These are phyloP conservation scores for Nigrospora sphaerica DNA, from an alignment of 2,329 filamentous ascomycete species.

Conservation along the genomic window DNA sequence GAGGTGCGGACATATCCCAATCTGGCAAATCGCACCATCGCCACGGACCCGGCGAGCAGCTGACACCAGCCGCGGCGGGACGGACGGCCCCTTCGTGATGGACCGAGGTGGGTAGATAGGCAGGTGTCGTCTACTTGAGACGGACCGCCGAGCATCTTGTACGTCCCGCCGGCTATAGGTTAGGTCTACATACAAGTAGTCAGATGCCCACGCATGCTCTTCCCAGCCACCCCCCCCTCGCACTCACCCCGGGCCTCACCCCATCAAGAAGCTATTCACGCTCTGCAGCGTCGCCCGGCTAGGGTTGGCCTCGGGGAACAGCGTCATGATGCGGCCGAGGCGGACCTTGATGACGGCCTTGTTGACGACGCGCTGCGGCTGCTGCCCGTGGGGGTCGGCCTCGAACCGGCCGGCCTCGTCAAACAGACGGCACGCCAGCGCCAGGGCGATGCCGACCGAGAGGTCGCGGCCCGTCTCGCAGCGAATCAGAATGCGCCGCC, in stretches of 20 bases:
- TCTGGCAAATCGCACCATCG: no score
- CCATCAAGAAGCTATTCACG: slow-evolving; percentile 85
- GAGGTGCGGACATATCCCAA: no score
- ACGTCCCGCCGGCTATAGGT: no score
- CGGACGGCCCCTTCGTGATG: no score
- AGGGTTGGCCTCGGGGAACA: slow-evolving; percentile 73
- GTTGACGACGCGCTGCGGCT: slow-evolving; percentile 36
- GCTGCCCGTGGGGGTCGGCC: not conserved
- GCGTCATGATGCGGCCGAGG: slow-evolving; percentile 75
- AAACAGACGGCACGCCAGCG: slow-evolving; percentile 67
- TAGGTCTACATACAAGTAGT: no score
- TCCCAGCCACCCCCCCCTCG: no score
- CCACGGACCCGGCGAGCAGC: no score
- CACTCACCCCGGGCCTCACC: slow-evolving; percentile 2
- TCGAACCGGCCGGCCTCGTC: slow-evolving; percentile 49
- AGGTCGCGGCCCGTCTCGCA: slow-evolving; percentile 77
- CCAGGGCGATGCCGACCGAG: slow-evolving; percentile 69
- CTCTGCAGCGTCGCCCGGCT: slow-evolving; percentile 81
- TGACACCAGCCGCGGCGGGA: no score
- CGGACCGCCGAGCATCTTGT: no score
- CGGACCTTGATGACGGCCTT: slow-evolving; percentile 73
- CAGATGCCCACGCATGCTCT: no score
- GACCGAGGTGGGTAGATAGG: no score
- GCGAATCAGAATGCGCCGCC: slow-evolving; percentile 39
- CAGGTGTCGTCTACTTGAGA: no score